These are phyloP conservation scores for Salvia sclarea DNA, from an alignment of 305 asterid genomes.

Conservation along the genomic window DNA sequence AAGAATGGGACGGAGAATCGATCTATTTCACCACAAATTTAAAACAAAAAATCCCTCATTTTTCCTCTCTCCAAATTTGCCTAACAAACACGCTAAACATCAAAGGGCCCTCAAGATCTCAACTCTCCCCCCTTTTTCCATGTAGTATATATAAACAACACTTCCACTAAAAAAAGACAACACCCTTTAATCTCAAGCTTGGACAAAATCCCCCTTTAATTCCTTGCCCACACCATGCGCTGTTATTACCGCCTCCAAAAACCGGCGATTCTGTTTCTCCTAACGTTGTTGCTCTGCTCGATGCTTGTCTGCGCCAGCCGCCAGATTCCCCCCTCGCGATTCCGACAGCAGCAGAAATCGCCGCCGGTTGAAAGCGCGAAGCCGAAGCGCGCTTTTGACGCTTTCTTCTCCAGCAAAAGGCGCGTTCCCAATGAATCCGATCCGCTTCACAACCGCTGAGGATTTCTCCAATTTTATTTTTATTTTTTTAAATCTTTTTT, in stretches of 20 bases:
- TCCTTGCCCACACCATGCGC: constrained; percentile 36
- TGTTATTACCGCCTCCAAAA: constrained; percentile 22
- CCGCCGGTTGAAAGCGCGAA: neutral
- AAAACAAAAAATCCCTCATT: neutral
- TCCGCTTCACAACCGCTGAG: constrained; percentile 80
- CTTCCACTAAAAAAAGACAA: constrained; percentile 20
- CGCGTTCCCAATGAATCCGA: constrained; percentile 72
- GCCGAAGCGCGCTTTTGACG: constrained; percentile 37
- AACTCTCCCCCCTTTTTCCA: constrained; percentile 21
- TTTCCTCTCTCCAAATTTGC: constrained; percentile 1
- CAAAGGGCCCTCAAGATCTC: constrained; percentile 35
- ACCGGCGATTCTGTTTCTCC: constrained; percentile 34
- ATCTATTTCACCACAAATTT: too few species aligned
- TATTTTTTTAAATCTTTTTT: neutral
- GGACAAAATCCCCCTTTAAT: neutral
- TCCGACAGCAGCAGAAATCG: constrained; percentile 27
- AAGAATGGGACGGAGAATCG: too few species aligned
- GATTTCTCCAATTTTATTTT: too few species aligned
- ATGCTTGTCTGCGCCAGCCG: constrained; percentile 22
- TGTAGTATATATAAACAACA: constrained; percentile 2
- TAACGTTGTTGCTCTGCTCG: constrained; percentile 31
- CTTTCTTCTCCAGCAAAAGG: constrained; percentile 52
- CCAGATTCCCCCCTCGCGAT: constrained; percentile 5
- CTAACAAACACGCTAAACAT: neutral
- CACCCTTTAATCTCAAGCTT: constrained; percentile 12